phyloP scores from a whole-genome alignment of 106 monocot species.

The Apostasia ramifera region DNA sequence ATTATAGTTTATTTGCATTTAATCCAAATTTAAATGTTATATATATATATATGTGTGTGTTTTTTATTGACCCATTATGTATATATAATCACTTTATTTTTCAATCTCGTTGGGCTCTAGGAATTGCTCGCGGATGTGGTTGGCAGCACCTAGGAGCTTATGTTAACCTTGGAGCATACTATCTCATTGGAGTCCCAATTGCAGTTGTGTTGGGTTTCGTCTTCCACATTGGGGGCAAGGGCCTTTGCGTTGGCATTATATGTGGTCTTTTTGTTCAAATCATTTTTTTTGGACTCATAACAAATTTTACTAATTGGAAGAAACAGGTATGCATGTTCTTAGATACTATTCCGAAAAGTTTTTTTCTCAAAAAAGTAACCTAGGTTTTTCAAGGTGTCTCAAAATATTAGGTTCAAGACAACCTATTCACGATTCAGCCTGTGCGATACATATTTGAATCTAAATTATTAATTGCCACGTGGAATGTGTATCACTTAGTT shows the following conservation, averaged over 20 bases:
- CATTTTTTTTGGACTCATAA: conserved; percentile 44
- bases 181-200: conserved; percentile 61
- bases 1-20: no score
- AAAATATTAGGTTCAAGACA: no score
- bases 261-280: conserved; percentile 48
- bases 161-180: conserved; percentile 57
- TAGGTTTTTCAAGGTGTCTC: no score
- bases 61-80: no score
- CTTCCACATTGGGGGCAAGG: conserved; percentile 43
- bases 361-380: background rate
- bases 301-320: conserved; percentile 76
- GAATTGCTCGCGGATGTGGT: conserved; percentile 58
- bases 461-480: no score
- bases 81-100: no score
- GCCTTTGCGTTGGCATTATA: conserved; percentile 79
- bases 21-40: no score
- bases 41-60: no score
- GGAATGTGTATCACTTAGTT: no score
- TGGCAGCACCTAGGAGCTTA: conserved; percentile 77
- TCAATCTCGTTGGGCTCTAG: background rate
- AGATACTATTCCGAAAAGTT: background rate
- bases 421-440: no score
- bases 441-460: no score
- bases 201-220: conserved; percentile 53
- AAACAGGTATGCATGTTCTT: conserved; percentile 36